A percentile compares a stretch with the other conserved stretches of the same genome.
Conservation (phyloP, 2,329 filamentous ascomycete genomes). For the Neurospora sp. region DNA sequence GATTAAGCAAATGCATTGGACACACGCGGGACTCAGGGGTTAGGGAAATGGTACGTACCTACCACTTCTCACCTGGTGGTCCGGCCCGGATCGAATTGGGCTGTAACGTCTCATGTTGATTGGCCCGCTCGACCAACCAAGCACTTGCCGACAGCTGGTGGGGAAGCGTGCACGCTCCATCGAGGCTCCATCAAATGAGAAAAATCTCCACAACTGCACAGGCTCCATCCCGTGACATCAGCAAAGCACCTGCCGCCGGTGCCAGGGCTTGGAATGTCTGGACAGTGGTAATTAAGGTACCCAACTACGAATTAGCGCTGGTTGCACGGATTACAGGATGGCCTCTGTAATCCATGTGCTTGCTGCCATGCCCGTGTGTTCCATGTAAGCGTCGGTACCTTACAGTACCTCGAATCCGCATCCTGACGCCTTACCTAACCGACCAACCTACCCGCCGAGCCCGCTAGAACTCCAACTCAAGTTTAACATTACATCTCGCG, state of each 20-base stretch:
- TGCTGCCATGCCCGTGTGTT: not conserved
- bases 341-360: not conserved
- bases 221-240: constrained; percentile 20
- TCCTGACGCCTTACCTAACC: not conserved
- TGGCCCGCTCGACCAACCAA: not conserved
- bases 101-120: not conserved
- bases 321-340: not conserved
- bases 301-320: not conserved
- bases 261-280: not conserved
- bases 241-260: not conserved
- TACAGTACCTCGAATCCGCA: not conserved
- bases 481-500: not conserved
- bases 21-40: not conserved
- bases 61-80: not conserved
- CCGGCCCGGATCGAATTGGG: not conserved
- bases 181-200: not conserved
- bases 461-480: not conserved
- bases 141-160: not conserved
- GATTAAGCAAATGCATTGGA: not conserved
- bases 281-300: not conserved
- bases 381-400: not conserved
- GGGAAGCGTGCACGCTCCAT: not conserved
- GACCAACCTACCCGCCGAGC: not conserved
- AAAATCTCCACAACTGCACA: constrained; percentile 11
- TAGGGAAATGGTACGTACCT: not conserved